Conservation (phyloP, 139 green algal genomes). For the Chlorella sp. region DNA sequence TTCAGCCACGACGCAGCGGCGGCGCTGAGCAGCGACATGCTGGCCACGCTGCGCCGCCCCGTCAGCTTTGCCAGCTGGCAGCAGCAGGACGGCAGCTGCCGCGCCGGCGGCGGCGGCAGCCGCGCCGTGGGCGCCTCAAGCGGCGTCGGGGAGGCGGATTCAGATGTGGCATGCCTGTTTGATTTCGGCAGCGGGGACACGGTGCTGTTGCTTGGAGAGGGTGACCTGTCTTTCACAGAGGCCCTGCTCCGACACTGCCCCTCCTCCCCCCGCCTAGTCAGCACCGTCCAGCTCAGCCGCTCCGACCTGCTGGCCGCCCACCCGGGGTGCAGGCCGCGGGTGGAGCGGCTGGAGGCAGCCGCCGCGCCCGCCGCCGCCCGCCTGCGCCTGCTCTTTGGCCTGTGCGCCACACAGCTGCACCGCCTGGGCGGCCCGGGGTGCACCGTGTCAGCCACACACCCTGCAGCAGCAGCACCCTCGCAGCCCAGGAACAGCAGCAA, state of each 20-base stretch:
- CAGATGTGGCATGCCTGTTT: background rate
- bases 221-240: conserved; percentile 49
- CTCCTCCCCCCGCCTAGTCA: background rate
- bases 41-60: background rate
- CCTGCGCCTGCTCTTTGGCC: conserved; percentile 14
- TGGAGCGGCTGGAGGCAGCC: background rate
- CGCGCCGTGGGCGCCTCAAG: background rate
- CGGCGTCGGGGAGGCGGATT: background rate
- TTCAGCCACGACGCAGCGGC: conserved; percentile 11
- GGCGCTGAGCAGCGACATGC: background rate
- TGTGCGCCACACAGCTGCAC: conserved; percentile 12
- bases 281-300: background rate
- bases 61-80: background rate
- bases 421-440: background rate
- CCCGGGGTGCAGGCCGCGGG: background rate
- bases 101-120: background rate
- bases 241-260: background rate
- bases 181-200: background rate
- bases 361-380: background rate
- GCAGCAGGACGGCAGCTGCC: background rate
- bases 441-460: background rate
- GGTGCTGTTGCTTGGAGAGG: conserved; percentile 54
- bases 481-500: background rate
- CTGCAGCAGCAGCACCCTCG: too few species aligned
- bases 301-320: background rate